Conservation (phyloP, 140 eudicot genomes). For the Erigeron philadelphicus region DNA sequence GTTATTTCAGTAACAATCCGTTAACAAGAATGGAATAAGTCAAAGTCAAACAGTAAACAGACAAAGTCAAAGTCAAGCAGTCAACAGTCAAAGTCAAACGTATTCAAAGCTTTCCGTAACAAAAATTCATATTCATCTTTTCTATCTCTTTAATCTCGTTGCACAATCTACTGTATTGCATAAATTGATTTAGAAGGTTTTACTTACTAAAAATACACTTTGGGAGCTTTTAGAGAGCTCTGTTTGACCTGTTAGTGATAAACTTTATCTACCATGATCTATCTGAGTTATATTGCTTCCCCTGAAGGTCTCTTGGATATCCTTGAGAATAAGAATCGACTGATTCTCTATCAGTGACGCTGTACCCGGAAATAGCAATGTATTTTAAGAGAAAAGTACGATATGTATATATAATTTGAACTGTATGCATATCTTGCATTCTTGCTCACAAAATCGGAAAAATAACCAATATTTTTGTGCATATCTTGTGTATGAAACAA, state of each 20-base stretch:
- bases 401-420: background rate
- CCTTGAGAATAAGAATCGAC: background rate
- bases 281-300: background rate
- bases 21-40: no score
- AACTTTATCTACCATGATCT: background rate
- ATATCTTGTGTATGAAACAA: background rate
- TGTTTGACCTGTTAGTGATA: background rate
- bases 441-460: no score
- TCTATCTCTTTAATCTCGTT: no score
- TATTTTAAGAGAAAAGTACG: background rate
- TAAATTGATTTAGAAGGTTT: background rate
- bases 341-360: conserved; percentile 10
- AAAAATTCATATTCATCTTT: no score
- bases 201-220: no score
- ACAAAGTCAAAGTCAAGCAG: no score
- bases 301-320: background rate
- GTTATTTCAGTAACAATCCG: no score
- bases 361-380: conserved; percentile 7
- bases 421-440: background rate
- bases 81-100: no score
- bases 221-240: background rate
- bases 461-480: background rate
- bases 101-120: no score
- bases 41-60: no score
- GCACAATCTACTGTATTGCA: no score